Base-by-base conservation (phyloP, 2,329 filamentous ascomycete genomes). In the Dichotomopilus funicola region DNA sequence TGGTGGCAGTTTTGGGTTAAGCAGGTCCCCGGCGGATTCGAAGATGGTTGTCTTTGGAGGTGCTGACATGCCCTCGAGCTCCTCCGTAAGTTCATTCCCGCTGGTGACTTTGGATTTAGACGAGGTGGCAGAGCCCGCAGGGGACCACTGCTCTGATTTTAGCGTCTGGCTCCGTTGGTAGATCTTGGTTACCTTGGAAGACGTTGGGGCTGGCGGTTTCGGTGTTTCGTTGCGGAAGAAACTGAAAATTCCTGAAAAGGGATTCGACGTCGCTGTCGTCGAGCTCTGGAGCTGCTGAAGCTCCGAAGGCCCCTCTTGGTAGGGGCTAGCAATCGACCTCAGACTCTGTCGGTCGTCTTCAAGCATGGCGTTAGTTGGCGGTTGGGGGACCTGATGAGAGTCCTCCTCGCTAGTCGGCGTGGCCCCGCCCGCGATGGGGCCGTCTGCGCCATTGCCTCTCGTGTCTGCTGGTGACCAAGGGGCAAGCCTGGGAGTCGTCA, bases 1-100 rank as follows among this genome's bases (percentile, higher is more conserved):
- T 0, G 88, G 81, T 12, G 94, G 92, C 37, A 97, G 73, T 48
- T 91, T 92, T 5, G 94, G 94, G 68, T 92, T 95, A 42, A 99
- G 80, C 3, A 99, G 75, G 69, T 99, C 92, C 9, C 91, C 89
- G 0, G 94, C 94, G 4, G 92, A 91, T 72, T 99, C 94, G 58
- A 99, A 95, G 60, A 99, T 88, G 0, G 89, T 95, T 0, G 94
- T 97, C 64, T 83, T 87, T 0, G 94, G 94, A 4, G 94, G 94
- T 6, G 89, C 86, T 51, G 81, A 76, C 53, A 87, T 70, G 9
- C 69, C 73, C 42, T 76, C 71, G 2, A 66, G 61, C 8, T 75
- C 75, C 12, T 74, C 72, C 2, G 71, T 70, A 12, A 76, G 63
- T 58, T 81, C 78, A 6, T 77, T 72, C 3, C 80, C 80, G 1